Evolutionary conservation across 768 basidiomycete species (phyloP).

Genomic region (Leccinum longicurvipes): DNA sequence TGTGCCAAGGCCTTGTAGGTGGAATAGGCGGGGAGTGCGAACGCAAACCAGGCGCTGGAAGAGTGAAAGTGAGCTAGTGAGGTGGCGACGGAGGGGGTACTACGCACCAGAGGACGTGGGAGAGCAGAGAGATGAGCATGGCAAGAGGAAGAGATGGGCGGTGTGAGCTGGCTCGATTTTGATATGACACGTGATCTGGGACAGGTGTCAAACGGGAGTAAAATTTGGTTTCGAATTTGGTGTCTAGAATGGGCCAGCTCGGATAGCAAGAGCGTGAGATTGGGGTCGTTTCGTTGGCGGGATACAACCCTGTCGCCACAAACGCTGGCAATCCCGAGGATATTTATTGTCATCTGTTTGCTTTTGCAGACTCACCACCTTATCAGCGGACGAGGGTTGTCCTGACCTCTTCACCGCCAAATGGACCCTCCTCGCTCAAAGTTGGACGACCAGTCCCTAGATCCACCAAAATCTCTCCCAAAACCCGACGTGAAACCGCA

Average conservation of each 20-base stretch:
- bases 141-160: constrained; percentile 5
- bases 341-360: constrained; percentile 22
- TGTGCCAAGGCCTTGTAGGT: constrained; percentile 67
- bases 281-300: too few relatives aligned
- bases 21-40: constrained; percentile 58
- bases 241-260: too few relatives aligned
- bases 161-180: background rate
- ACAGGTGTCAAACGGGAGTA: too few relatives aligned
- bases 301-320: too few relatives aligned
- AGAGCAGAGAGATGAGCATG: constrained; percentile 51
- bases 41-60: constrained; percentile 66
- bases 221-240: too few relatives aligned
- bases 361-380: background rate
- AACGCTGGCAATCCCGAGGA: constrained; percentile 1
- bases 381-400: too few relatives aligned
- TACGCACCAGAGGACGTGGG: constrained; percentile 48
- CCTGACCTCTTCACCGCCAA: too few relatives aligned
- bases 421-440: constrained; percentile 36
- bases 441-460: constrained; percentile 48
- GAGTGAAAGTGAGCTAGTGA: background rate
- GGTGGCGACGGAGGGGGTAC: background rate
- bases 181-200: background rate
- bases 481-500: constrained; percentile 73
- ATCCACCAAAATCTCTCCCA: constrained; percentile 29
- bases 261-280: too few relatives aligned